Conservation (phyloP, 73 alveolate genomes). For the Loxodes magnus region DNA sequence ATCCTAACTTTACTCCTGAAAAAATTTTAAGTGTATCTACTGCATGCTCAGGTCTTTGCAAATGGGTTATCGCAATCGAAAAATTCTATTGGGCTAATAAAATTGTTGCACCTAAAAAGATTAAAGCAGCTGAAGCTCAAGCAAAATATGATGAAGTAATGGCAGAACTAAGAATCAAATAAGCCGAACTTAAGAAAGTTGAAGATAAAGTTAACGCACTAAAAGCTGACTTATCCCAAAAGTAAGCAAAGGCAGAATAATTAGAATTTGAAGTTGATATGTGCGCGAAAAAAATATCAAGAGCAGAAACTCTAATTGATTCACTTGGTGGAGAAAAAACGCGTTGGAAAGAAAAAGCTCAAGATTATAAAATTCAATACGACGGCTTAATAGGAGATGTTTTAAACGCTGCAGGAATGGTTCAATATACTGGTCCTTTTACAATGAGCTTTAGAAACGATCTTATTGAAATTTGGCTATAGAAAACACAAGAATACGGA, state of each 20-base stretch:
- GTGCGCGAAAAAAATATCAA: constrained; percentile 74
- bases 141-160: constrained; percentile 64
- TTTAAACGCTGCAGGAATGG: constrained; percentile 90
- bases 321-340: constrained; percentile 98
- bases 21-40: constrained; percentile 1
- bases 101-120: constrained; percentile 81
- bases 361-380: constrained; percentile 58
- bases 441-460: constrained; percentile 42
- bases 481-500: constrained; percentile 55
- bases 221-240: constrained; percentile 79
- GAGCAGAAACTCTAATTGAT: constrained; percentile 94
- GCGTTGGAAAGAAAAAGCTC: constrained; percentile 91
- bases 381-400: constrained; percentile 95
- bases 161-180: constrained; percentile 67
- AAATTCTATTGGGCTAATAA: constrained; percentile 77
- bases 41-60: constrained; percentile 31
- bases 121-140: constrained; percentile 70
- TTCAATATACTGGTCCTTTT: constrained; percentile 89
- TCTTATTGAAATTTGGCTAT: constrained; percentile 83
- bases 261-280: constrained; percentile 85
- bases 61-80: constrained; percentile 92
- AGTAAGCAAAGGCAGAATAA: constrained; percentile 75
- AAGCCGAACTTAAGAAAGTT: constrained; percentile 83
- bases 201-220: constrained; percentile 92
- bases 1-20: constrained; percentile 22